Conservation (phyloP, 176 grass and related monocot genomes). For the Alloteropsis semialata region DNA sequence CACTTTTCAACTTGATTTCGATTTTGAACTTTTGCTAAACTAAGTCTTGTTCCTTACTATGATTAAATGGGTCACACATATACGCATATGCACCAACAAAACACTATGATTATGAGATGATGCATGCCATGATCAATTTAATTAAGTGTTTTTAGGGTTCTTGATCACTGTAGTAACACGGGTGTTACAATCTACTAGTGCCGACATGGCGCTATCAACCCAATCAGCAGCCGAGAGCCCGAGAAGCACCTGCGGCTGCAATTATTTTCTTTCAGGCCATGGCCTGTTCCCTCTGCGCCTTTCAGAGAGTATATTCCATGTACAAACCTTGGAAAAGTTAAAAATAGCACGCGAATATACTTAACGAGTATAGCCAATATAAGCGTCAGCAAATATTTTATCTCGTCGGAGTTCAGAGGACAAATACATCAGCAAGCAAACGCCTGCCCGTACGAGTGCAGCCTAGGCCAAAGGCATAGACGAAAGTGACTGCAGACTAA, state of each 20-base stretch:
- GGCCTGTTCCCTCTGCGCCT: too few relatives aligned
- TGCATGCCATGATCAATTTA: too few relatives aligned
- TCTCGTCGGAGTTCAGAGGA: background rate
- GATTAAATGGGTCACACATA: too few relatives aligned
- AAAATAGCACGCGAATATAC: background rate
- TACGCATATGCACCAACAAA: too few relatives aligned
- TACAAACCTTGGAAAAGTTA: background rate
- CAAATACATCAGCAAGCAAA: background rate
- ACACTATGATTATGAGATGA: too few relatives aligned
- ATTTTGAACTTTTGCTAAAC: too few relatives aligned
- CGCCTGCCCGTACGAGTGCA: background rate
- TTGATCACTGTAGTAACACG: too few relatives aligned
- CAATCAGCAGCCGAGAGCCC: background rate
- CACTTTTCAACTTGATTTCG: too few relatives aligned
- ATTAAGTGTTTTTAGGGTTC: too few relatives aligned
- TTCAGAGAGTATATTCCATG: background rate
- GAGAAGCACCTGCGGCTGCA: too few relatives aligned
- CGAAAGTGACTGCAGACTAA: slow-evolving; percentile 10
- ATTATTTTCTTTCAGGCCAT: background rate
- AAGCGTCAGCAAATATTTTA: background rate
- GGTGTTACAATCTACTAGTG: too few relatives aligned
- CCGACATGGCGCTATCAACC: background rate
- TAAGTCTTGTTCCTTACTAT: too few relatives aligned
- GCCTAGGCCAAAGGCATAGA: background rate
- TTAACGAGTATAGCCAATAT: background rate